A percentile compares a stretch with the other conserved stretches of the same genome.
Evolutionary conservation across 2,329 filamentous ascomycete species (phyloP).

Genomic region (Dactylellina parvicollis): DNA sequence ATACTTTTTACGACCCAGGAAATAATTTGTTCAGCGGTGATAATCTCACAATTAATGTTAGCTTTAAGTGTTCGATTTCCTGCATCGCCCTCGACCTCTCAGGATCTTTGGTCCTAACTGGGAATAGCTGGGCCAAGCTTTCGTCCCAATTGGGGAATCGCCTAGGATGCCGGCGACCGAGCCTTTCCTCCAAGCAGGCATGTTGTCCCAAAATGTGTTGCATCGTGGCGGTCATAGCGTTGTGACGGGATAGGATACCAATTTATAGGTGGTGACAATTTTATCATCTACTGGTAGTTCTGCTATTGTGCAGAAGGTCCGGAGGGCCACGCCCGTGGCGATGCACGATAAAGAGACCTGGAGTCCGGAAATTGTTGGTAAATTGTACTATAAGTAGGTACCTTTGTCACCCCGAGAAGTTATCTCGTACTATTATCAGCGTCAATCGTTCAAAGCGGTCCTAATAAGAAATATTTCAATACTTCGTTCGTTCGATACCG

Average conservation of each 20-base stretch:
- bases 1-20: neutral
- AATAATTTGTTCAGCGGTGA: conserved; percentile 8
- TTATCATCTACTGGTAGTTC: too few species aligned
- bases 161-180: neutral
- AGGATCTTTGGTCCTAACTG: neutral
- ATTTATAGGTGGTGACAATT: too few species aligned
- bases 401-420: neutral
- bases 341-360: too few species aligned
- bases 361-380: too few species aligned
- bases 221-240: neutral
- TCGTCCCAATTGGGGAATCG: neutral
- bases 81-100: too few species aligned
- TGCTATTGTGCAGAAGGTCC: too few species aligned
- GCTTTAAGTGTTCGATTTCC: too few species aligned
- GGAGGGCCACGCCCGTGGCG: too few species aligned
- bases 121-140: conserved; percentile 3
- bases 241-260: too few species aligned
- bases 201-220: conserved; percentile 22
- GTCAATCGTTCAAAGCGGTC: neutral
- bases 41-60: neutral
- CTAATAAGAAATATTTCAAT: neutral
- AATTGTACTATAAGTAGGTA: neutral
- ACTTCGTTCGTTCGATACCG: neutral
- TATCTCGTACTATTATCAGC: neutral
- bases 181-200: conserved; percentile 6